A percentile compares a stretch with the other conserved stretches of the same genome.
Evolutionary conservation across 2,329 filamentous ascomycete genomes (phyloP).

Genomic region (Xylaria sp.): DNA sequence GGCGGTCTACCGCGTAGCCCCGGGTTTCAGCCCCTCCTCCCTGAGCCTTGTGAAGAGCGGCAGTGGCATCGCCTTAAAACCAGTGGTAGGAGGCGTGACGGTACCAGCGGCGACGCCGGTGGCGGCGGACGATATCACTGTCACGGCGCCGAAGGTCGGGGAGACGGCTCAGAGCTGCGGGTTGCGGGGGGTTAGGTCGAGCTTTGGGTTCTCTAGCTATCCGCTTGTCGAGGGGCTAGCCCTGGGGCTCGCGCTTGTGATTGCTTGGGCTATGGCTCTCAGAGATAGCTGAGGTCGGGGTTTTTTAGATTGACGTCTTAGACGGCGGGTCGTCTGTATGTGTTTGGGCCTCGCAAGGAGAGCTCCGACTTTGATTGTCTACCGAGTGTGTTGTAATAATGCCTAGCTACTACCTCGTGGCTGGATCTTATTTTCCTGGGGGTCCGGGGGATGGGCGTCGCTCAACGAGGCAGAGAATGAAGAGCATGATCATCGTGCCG

Average conservation of each 20-base stretch:
- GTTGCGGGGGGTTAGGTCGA: neutral
- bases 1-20: slow-evolving; percentile 19
- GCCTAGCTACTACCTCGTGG: neutral
- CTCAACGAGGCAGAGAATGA: neutral
- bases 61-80: neutral
- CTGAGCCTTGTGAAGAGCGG: slow-evolving; percentile 4
- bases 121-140: slow-evolving; percentile 8
- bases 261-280: slow-evolving; percentile 15
- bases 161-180: slow-evolving; percentile 19
- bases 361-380: too few species aligned
- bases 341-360: too few species aligned
- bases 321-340: too few species aligned
- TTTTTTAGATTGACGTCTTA: slow-evolving; percentile 1
- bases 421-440: neutral
- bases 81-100: neutral
- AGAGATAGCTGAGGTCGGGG: slow-evolving; percentile 7
- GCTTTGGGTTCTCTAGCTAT: slow-evolving; percentile 16
- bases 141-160: slow-evolving; percentile 17
- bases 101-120: neutral
- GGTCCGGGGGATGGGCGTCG: too few species aligned
- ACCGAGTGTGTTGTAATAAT: neutral
- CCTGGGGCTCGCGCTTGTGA: slow-evolving; percentile 3
- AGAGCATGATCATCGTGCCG: neutral
- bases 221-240: slow-evolving; percentile 4
- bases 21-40: slow-evolving; percentile 13